Evolutionary conservation across 129 eudicot species (phyloP), one percentile per base, ranked within the genome.

Genomic region (Helichrysum umbraculigerum): DNA sequence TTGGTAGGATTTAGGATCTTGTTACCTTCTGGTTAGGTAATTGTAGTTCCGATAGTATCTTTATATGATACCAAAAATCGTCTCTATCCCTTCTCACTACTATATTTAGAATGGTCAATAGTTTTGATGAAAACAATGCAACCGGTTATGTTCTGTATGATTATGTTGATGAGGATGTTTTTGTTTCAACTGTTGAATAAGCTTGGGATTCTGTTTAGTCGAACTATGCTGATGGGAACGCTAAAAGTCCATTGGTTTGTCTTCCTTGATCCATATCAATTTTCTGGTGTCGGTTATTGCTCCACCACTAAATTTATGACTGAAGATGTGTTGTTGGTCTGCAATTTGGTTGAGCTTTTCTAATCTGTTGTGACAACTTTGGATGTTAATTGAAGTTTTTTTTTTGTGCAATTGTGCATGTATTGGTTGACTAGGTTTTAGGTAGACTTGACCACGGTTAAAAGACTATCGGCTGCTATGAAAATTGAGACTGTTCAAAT

Each of bases 121-220:
- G 41, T 51, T 54, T 73, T 58, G 77, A 57, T 73, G 77, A 73
- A 58, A 73, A 73, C 68, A 60, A 73, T 73, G 68, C 37, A 58
- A 35, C 21, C 22, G 37, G 37, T 52, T 35, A 73, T 57, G 30
- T 73, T 73, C 37, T 20, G 37, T 60, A 35, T 20, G 21, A 17
- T 73, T 57, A 73, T 19, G 6, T 7, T 57, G 52, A 72, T 57
- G 29, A 57, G 32, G 67, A 72, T 34, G 47, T 39, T 57, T 57
- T 73, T 70, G 68, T 41, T 35, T 21, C 52, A 66, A 32, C 22
- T 7, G 37, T 32, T 64, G 68, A 17, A 62, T 62, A 14, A 25
- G 6, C 68, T 29, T 14, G 35, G 19, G 68, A 12, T 62, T 62
- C 35, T 62, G 68, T 29, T 61, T 54, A 54, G 60, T 54, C 60